phyloP scores from a whole-genome alignment of 495 filamentous ascomycete genomes.

The Aspergillus ellipticus region DNA sequence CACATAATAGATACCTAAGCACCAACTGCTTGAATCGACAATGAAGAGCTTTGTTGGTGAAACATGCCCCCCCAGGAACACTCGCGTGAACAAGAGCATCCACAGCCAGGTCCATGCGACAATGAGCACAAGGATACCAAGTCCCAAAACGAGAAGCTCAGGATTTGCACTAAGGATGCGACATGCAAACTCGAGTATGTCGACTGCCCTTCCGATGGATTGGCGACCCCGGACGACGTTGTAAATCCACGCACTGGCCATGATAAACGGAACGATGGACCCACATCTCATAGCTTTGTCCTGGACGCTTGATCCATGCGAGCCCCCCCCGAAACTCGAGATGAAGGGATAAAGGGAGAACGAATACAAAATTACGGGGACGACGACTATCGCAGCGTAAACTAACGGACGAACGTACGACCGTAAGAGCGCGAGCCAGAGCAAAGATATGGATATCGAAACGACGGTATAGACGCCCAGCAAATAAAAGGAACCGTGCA shows the following conservation, averaged over 20 bases:
- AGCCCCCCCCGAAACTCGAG: slow-evolving; percentile 75
- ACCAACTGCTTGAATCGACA: slow-evolving; percentile 84
- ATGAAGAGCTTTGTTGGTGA: slow-evolving; percentile 62
- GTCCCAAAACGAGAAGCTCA: slow-evolving; percentile 74
- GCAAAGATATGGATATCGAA: slow-evolving; percentile 77
- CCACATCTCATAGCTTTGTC: slow-evolving; percentile 88
- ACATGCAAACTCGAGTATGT: slow-evolving; percentile 86
- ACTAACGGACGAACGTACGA: slow-evolving; percentile 81
- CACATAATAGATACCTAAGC: slow-evolving; percentile 83
- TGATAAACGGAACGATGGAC: slow-evolving; percentile 68
- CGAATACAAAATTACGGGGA: slow-evolving; percentile 78
- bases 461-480: slow-evolving; percentile 87
- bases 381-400: slow-evolving; percentile 71
- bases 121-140: slow-evolving; percentile 69
- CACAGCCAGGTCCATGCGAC: slow-evolving; percentile 92
- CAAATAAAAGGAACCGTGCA: slow-evolving; percentile 82
- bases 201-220: slow-evolving; percentile 72
- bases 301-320: slow-evolving; percentile 68
- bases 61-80: slow-evolving; percentile 85
- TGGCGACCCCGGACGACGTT: slow-evolving; percentile 74
- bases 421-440: slow-evolving; percentile 86
- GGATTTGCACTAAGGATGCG: slow-evolving; percentile 83
- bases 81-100: slow-evolving; percentile 93
- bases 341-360: slow-evolving; percentile 91
- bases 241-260: slow-evolving; percentile 76